Conservation (phyloP, 139 green algal genomes). For the Chlorella sorokiniana region DNA sequence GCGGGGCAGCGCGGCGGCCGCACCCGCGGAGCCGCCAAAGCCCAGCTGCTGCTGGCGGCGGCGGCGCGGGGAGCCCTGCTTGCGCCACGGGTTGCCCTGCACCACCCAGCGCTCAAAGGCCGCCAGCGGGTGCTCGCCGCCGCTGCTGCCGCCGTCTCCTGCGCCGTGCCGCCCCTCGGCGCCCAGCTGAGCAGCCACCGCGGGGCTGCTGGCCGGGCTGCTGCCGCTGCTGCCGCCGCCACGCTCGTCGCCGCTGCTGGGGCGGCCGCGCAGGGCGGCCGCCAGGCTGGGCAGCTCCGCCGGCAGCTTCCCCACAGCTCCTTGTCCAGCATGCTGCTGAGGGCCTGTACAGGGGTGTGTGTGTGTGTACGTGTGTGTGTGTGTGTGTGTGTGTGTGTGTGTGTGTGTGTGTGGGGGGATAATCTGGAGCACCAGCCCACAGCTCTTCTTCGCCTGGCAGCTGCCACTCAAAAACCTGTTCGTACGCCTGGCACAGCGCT, state of each 20-base stretch:
- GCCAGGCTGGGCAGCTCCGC: conserved; percentile 26
- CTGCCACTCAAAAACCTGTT: too few species aligned
- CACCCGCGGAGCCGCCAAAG: conserved; percentile 27
- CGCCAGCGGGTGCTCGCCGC: conserved; percentile 1
- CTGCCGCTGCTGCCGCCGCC: neutral
- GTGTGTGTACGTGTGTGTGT: neutral
- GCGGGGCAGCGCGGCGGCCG: too few species aligned
- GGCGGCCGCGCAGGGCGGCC: conserved; percentile 1
- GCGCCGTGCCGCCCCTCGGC: too few species aligned
- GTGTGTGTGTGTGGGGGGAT: too few species aligned
- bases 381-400: too few species aligned
- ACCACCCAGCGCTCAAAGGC: conserved; percentile 39
- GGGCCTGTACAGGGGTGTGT: conserved; percentile 20
- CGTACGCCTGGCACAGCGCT: too few species aligned
- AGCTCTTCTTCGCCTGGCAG: too few species aligned
- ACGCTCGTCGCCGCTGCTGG: conserved; percentile 9
- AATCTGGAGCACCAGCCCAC: too few species aligned
- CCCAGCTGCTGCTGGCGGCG: conserved; percentile 22
- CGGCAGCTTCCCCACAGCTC: conserved; percentile 61
- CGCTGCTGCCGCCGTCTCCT: neutral
- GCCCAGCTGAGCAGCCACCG: too few species aligned
- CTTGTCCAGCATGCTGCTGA: conserved; percentile 58
- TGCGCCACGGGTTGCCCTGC: conserved; percentile 52
- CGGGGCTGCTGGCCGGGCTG: neutral
- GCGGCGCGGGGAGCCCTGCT: conserved; percentile 22